These are phyloP conservation scores for Lepidium campestre DNA, from an alignment of 441 rosid genomes.

Conservation along the genomic window DNA sequence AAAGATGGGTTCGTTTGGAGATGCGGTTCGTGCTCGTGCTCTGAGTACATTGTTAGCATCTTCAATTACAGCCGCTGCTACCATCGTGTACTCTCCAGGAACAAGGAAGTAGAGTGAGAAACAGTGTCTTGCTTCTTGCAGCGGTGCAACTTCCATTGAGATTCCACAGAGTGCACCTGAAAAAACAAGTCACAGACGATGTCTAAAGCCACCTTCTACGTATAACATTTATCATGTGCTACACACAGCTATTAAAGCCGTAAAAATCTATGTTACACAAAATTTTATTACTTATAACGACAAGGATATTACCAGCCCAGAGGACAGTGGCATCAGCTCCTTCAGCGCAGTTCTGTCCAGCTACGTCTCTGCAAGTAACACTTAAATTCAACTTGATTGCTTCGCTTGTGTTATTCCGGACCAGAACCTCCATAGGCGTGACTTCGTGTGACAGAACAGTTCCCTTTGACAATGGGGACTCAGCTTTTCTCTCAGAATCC, in stretches of 20 bases:
- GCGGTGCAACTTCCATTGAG: constrained; percentile 69
- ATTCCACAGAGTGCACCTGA: constrained; percentile 76
- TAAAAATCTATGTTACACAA: neutral
- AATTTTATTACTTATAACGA: neutral
- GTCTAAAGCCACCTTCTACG: neutral
- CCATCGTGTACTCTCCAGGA: constrained; percentile 88
- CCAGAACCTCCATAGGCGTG: constrained; percentile 84
- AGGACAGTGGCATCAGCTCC: constrained; percentile 76
- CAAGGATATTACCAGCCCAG: constrained; percentile 70
- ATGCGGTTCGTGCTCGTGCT: constrained; percentile 69
- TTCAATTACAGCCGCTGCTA: constrained; percentile 85
- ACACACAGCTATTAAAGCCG: neutral
- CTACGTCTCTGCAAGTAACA: constrained; percentile 87
- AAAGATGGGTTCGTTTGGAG: constrained; percentile 77
- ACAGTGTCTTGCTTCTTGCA: constrained; percentile 66
- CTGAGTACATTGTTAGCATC: constrained; percentile 80
- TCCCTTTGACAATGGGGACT: constrained; percentile 36
- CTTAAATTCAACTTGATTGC: constrained; percentile 69
- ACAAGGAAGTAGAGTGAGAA: constrained; percentile 86
- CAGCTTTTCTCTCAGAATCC: constrained; percentile 22
- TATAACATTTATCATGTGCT: neutral
- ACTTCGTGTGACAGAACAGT: constrained; percentile 71
- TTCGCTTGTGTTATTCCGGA: constrained; percentile 87
- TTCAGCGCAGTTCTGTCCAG: constrained; percentile 89
- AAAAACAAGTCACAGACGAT: neutral